Evolutionary conservation across 192 early-diverging fungal genomes (phyloP).

Genomic region (Chytriomyces confervae): DNA sequence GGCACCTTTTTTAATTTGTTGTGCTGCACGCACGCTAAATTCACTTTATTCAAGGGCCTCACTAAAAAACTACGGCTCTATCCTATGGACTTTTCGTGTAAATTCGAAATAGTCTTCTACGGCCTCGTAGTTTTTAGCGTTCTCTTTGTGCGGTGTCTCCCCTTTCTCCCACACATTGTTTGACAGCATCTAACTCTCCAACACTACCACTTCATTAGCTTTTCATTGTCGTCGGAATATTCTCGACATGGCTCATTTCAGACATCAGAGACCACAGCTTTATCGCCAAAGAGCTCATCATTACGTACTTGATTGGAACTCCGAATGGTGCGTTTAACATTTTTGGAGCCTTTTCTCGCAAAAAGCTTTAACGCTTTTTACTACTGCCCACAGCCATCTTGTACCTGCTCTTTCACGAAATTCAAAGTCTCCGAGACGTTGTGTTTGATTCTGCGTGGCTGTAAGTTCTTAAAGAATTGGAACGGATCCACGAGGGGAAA

Average conservation of each 20-base stretch:
- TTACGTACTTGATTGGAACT: slow-evolving; percentile 2
- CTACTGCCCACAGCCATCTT: background rate
- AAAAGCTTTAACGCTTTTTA: background rate
- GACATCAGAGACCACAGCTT: slow-evolving; percentile 10
- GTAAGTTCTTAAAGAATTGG: background rate
- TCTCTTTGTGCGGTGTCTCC: background rate
- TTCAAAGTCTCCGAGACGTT: background rate
- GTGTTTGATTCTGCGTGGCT: background rate
- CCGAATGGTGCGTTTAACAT: background rate
- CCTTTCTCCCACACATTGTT: background rate
- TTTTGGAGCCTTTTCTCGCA: background rate
- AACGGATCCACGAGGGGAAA: background rate
- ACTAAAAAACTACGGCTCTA: background rate
- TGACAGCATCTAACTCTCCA: background rate
- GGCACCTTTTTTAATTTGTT: background rate
- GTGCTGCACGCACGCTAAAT: background rate
- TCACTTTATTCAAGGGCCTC: background rate
- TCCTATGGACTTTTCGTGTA: background rate
- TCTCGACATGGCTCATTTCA: slow-evolving; percentile 2
- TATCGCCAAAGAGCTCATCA: slow-evolving; percentile 1
- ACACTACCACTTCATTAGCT: background rate
- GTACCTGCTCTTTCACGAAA: background rate
- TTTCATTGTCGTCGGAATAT: background rate
- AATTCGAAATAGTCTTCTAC: slow-evolving; percentile 1
- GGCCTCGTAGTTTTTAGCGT: slow-evolving; percentile 3